Percentiles rank a stretch among this genome's conserved stretches.
These are phyloP conservation scores for Wilcoxina mikolae DNA, from an alignment of 495 filamentous ascomycete species.

Conservation along the genomic window DNA sequence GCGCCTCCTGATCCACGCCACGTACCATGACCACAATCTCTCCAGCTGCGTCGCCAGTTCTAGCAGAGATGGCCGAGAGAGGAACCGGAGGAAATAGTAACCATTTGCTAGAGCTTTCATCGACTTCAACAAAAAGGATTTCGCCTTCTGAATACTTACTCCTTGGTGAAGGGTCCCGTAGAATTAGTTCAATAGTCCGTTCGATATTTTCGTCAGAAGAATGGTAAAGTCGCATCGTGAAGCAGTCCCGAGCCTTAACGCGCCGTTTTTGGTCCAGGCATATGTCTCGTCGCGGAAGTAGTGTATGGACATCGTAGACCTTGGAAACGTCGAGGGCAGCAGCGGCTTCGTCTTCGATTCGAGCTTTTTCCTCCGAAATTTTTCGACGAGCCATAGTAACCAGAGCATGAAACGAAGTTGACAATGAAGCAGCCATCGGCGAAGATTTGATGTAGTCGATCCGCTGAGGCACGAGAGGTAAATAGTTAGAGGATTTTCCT, in stretches of 20 bases:
- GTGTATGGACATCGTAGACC: constrained; percentile 58
- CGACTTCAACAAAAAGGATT: constrained; percentile 78
- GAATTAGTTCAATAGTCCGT: constrained; percentile 75
- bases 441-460: constrained; percentile 44
- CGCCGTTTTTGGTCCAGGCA: constrained; percentile 54
- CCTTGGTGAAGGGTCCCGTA: constrained; percentile 55
- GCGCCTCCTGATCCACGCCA: constrained; percentile 38
- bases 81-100: constrained; percentile 78
- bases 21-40: constrained; percentile 78
- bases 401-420: constrained; percentile 49
- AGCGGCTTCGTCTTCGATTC: constrained; percentile 82
- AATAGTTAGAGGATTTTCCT: constrained; percentile 9
- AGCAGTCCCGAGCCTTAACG: constrained; percentile 77
- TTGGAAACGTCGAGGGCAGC: constrained; percentile 65
- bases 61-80: constrained; percentile 55
- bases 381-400: constrained; percentile 63
- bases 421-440: constrained; percentile 41
- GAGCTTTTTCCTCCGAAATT: constrained; percentile 68
- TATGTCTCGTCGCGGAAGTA: constrained; percentile 55
- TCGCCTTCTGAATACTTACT: constrained; percentile 49
- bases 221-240: constrained; percentile 70
- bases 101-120: constrained; percentile 53
- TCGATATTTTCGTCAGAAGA: constrained; percentile 78
- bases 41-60: constrained; percentile 51
- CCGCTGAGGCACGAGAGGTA: constrained; percentile 20